Base-by-base conservation (phyloP, 208 protist genomes). In the Leishmania arabica region DNA sequence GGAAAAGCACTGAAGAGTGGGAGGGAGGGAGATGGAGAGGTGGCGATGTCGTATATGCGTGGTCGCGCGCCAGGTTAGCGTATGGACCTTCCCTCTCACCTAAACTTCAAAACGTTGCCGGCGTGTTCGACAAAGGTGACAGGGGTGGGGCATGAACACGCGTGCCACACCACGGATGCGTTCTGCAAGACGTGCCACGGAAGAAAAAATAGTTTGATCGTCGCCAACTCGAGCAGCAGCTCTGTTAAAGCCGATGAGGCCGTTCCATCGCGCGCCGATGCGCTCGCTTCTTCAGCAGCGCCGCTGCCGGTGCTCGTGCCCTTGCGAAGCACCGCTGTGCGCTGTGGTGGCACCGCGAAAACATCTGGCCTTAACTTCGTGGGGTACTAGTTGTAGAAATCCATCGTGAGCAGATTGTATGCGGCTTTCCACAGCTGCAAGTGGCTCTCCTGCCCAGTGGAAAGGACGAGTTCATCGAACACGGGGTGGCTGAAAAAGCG, bases 341-440 rank as follows among this genome's bases (percentile, higher is more conserved):
- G 93, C 77, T 88, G 74, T 27, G 72, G 77, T 6, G 92, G 92
- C 2, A 94, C 85, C 11, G 49, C 54, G 82, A 95, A 94, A 6
- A 91, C 83, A n/a, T 75, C 78, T 1, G 79, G 76, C 40, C 82
- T 77, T n/a, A 89, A 88, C n/a, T 66, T 51, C 17, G 76, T 79
- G 40, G 89, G 87, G 34, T 93, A 87, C 79, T 89, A 93, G 74
- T 94, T 92, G 78, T 93, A 95, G 79, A 93, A 95, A 80, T 95
- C 92, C 13, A 94, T 81, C 0, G 90, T 95, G 80, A 93, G 82
- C 2, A 90, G 64, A n/a, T 89, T 81, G 51, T 83, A 77, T 0
- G 79, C 75, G 7, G 83, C 71, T 58, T 75, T 49, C 82, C 82
- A 89, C 19, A 56, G 4, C 79, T 81, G 68, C 74, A 91, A 49